A percentile compares a stretch with the other conserved stretches of the same genome.
phyloP scores from a whole-genome alignment of 176 grass and related monocot genomes.

The Cenchrus fungigraminus region DNA sequence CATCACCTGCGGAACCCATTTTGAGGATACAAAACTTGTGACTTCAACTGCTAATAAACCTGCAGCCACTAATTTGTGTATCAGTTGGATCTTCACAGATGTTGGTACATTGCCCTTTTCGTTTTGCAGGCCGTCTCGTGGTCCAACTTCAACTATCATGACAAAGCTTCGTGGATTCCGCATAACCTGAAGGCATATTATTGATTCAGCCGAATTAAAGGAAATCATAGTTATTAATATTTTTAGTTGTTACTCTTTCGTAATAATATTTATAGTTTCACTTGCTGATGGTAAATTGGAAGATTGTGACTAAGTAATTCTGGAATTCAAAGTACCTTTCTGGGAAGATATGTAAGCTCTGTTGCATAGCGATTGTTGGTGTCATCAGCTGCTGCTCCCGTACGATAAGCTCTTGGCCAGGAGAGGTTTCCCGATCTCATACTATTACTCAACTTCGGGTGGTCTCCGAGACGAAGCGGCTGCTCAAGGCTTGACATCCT shows the following conservation, averaged over 20 bases:
- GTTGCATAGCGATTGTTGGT: constrained; percentile 27
- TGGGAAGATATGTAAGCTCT: constrained; percentile 64
- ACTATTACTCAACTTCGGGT: constrained; percentile 70
- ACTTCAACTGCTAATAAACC: constrained; percentile 84
- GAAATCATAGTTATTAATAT: not conserved
- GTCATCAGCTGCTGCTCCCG: constrained; percentile 24
- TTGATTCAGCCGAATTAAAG: constrained; percentile 30
- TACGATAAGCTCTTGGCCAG: constrained; percentile 35
- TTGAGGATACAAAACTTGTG: constrained; percentile 91
- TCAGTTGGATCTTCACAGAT: constrained; percentile 76
- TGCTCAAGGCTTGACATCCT: constrained; percentile 92
- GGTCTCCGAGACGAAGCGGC: constrained; percentile 68
- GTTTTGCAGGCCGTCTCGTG: constrained; percentile 93
- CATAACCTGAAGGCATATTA: constrained; percentile 53
- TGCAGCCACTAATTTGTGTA: constrained; percentile 63
- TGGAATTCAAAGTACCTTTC: constrained; percentile 58
- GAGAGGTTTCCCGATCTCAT: constrained; percentile 67
- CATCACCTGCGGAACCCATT: constrained; percentile 94
- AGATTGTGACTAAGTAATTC: not conserved
- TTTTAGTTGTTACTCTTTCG: no score
- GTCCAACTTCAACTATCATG: constrained; percentile 93
- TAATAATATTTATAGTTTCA: no score
- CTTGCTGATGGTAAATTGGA: no score
- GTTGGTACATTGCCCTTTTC: constrained; percentile 76
- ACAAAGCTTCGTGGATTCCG: constrained; percentile 51